Percentiles rank a stretch among this genome's conserved stretches.
These are phyloP conservation scores for Mycena leptocephala DNA, from an alignment of 768 basidiomycete species.

Conservation along the genomic window DNA sequence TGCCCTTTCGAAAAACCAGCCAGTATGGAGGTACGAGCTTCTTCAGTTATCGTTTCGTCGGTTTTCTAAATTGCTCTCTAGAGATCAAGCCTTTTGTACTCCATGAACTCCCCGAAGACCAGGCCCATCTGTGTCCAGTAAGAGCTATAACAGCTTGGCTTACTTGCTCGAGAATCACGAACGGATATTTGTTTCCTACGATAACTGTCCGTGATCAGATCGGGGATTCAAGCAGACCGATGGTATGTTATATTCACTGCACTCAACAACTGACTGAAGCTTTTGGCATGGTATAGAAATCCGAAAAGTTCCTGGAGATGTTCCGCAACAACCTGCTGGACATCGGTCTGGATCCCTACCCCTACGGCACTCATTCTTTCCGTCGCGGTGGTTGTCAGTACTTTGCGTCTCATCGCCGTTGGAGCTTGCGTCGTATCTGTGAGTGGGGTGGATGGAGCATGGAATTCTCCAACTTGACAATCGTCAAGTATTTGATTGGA, in stretches of 20 bases:
- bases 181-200: slow-evolving; percentile 52
- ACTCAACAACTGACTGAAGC: background rate
- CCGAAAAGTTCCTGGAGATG: slow-evolving; percentile 54
- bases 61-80: background rate
- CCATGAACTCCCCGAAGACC: slow-evolving; percentile 36
- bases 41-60: background rate
- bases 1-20: slow-evolving; percentile 47
- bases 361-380: slow-evolving; percentile 62
- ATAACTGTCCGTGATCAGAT: slow-evolving; percentile 49
- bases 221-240: slow-evolving; percentile 35
- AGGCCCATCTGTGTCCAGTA: slow-evolving; percentile 53
- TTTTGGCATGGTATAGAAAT: slow-evolving; percentile 40
- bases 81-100: slow-evolving; percentile 44
- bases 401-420: slow-evolving; percentile 47
- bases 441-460: slow-evolving; percentile 66
- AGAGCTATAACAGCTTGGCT: slow-evolving; percentile 53
- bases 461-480: slow-evolving; percentile 56
- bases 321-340: slow-evolving; percentile 60
- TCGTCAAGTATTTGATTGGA: slow-evolving; percentile 60
- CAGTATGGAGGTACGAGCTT: slow-evolving; percentile 45
- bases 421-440: slow-evolving; percentile 56
- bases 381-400: slow-evolving; percentile 59
- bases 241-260: slow-evolving; percentile 39
- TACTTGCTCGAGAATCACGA: slow-evolving; percentile 27
- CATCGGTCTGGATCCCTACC: slow-evolving; percentile 51